Evolutionary conservation across 257 asterid genomes (phyloP), one percentile per base, ranked within the genome.

Genomic region (Nicotiana otophora): DNA sequence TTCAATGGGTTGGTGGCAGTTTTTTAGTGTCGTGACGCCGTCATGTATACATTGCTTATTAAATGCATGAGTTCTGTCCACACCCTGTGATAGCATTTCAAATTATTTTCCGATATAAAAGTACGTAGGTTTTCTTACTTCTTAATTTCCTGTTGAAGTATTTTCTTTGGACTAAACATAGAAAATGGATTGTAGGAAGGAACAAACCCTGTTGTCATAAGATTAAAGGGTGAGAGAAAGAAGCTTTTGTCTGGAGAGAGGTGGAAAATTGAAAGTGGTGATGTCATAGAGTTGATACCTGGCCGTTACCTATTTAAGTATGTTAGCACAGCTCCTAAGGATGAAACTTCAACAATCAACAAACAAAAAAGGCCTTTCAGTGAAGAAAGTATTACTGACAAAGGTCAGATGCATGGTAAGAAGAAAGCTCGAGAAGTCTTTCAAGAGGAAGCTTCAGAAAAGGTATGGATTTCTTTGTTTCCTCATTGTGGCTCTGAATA

Each of bases 281-380:
- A 94, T 86, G 64, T 93, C 57, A 78, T 96, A 76, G 98, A 96
- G 89, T 84, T 96, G 84, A 92, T 96, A 86, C 99, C 99, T 1
- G 98, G 98, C 66, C 91, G 87, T 85, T 89, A 96, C 93, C 83
- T 90, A 80, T 94, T 93, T 87, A 94, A 88, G 89, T 96, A 92
- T 84, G 95, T 91, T n/a, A 83, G 87, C 62, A 66, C 81, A 26
- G 42, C 54, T 82, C 30, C 78, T 82, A 82, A 87, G 82, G 81
- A 82, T 46, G 88, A 81, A 80, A 84, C 54, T 8, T 84, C 84
- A 68, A 72, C 84, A 4, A 19, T 80, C 39, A 79, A 61, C 83
- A 84, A 87, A 83, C 89, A 74, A 78, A 92, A 94, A 86, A 90
- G 97, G 88, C 82, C 86, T 84, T 83, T 86, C 83, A 82, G 79